Evolutionary conservation across 345 rosid species (phyloP).

Genomic region (Rhodomyrtus tomentosa): DNA sequence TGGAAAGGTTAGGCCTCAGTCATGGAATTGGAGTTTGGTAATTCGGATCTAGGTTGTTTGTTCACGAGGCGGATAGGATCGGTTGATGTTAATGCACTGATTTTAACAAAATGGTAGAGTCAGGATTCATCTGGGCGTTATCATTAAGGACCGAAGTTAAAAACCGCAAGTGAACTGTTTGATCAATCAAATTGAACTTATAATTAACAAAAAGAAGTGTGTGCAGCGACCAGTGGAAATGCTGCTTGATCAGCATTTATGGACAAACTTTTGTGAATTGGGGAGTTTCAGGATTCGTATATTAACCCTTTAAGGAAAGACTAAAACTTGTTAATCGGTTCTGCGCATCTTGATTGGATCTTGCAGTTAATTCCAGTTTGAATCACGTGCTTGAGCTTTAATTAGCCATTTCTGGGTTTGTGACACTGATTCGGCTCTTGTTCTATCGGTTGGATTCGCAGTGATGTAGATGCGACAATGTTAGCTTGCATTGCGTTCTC

Average conservation of each 20-base stretch:
- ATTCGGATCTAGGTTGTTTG: slow-evolving; percentile 26
- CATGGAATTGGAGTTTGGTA: neutral
- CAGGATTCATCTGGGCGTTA: neutral
- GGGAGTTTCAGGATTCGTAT: neutral
- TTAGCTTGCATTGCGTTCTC: slow-evolving; percentile 95
- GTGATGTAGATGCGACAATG: slow-evolving; percentile 84
- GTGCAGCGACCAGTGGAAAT: neutral
- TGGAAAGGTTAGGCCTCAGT: slow-evolving; percentile 67
- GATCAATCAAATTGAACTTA: neutral
- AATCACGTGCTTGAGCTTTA: neutral
- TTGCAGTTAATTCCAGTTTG: neutral
- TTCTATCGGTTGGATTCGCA: slow-evolving; percentile 18
- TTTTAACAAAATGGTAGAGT: neutral
- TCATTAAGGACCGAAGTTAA: neutral
- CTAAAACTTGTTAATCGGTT: neutral
- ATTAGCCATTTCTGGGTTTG: neutral
- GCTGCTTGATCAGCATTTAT: neutral
- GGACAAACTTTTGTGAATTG: neutral
- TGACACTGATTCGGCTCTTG: neutral
- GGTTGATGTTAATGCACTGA: neutral
- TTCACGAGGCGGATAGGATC: neutral
- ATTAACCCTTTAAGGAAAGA: neutral
- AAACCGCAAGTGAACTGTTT: neutral
- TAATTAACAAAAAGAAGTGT: neutral
- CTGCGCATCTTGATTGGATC: neutral